Base-by-base conservation (phyloP, 148 eudicot genomes). In the Bassia scoparia region DNA sequence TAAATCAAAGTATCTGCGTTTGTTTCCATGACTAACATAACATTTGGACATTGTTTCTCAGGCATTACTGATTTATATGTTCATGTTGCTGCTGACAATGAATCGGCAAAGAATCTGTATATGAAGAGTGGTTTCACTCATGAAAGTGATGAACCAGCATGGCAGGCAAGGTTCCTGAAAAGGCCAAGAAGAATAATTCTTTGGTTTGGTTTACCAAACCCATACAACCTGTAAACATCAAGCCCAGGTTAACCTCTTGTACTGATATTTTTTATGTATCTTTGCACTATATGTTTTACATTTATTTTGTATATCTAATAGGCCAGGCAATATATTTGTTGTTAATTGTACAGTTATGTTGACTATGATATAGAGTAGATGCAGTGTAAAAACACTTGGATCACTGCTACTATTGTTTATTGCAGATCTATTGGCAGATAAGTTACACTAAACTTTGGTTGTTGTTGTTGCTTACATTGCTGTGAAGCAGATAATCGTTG, bases 61-160 rank as follows among this genome's bases (percentile, higher is more conserved):
- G 98, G 98, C 74, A 89, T 95, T 77, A 82, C 86, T 48, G 90
- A 91, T 84, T 79, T 95, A 49, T 95, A 95, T 74, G 93, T 91
- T 73, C 98, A 95, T 66, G 98, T 91, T 33, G 93, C 97, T 35
- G 70, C 83, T 63, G 91, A 91, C 81, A 95, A 95, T 66, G 93
- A 83, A 75, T 81, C 96, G 37, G 98, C 98, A 9, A 95, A 86
- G 77, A 88, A 79, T 37, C 61, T 95, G 69, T 95, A 95, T 84
- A 56, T 79, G 75, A 95, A 91, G 78, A 86, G 96, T 81, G 97
- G 98, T 27, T 95, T 95, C 77, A 73, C 75, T 50, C 61, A 81
- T 66, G 98, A 95, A 84, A 91, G 81, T 24, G 96, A 88, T 30
- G 98, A 95, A 77, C 91, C 97, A 18, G 88, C 91, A 29, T 88